A percentile compares a stretch with the other conserved stretches of the same genome.
phyloP scores from a whole-genome alignment of 2,329 filamentous ascomycete species.

The Dactylellina drechsleri region DNA sequence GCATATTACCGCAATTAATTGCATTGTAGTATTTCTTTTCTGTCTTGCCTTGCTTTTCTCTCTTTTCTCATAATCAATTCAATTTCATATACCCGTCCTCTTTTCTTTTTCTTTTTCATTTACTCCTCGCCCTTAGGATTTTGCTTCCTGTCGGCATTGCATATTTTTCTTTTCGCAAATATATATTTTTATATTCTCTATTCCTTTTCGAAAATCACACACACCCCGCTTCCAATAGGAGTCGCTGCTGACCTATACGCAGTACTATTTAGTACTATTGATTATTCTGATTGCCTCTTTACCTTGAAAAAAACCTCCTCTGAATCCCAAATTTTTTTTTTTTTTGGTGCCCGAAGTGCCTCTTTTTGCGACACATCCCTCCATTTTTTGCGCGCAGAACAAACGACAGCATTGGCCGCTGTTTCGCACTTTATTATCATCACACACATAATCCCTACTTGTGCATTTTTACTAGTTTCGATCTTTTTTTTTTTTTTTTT shows the following conservation, averaged over 20 bases:
- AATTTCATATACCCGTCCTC: slow-evolving; percentile 6
- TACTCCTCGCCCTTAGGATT: not conserved
- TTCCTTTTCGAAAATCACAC: slow-evolving; percentile 25
- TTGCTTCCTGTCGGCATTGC: slow-evolving; percentile 1
- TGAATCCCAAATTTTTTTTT: not conserved
- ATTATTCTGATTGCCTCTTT: not conserved
- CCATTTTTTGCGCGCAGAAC: slow-evolving; percentile 18
- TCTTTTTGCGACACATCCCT: slow-evolving; percentile 18
- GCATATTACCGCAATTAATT: slow-evolving; percentile 5
- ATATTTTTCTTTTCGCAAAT: not conserved
- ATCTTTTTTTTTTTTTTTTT: slow-evolving; percentile 1
- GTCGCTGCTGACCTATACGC: too few relatives aligned
- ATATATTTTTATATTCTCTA: slow-evolving; percentile 19
- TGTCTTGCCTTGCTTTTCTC: not conserved
- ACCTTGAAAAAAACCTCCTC: not conserved
- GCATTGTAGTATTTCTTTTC: slow-evolving; percentile 8
- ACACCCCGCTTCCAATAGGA: slow-evolving; percentile 5
- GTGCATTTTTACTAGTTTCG: slow-evolving; percentile 8
- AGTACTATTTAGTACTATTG: too few relatives aligned
- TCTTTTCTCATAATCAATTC: not conserved
- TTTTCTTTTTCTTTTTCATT: not conserved
- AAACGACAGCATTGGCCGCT: slow-evolving; percentile 27
- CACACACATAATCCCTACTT: slow-evolving; percentile 30
- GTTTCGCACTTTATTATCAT: slow-evolving; percentile 22
- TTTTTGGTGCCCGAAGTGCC: not conserved